Percentiles rank a stretch among this genome's conserved stretches.
Evolutionary conservation across 2,329 filamentous ascomycete genomes (phyloP).

Genomic region (Beauveria brongniartii): DNA sequence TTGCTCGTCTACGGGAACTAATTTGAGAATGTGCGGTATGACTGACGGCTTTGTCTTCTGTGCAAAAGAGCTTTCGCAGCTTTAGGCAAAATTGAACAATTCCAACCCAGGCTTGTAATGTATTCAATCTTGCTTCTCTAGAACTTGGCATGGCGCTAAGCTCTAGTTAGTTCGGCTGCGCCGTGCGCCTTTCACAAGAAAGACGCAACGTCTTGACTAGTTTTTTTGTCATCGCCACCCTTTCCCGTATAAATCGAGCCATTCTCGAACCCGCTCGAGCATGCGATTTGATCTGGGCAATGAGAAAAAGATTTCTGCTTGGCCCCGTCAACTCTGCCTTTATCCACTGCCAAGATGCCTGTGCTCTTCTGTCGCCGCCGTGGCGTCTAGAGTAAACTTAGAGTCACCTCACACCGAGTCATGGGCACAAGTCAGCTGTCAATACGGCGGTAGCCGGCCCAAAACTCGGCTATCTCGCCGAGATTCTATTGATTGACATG

Average conservation of each 20-base stretch:
- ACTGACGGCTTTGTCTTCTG: background rate
- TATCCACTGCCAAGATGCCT: background rate
- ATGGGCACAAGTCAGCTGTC: background rate
- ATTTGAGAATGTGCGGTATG: background rate
- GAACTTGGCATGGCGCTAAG: background rate
- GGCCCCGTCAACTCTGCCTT: background rate
- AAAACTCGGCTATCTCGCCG: constrained; percentile 6
- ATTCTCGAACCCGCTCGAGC: background rate
- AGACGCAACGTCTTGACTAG: no score
- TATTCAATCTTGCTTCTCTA: no score
- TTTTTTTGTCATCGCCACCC: background rate
- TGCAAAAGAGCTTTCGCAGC: background rate
- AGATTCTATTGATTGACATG: background rate
- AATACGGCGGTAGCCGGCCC: background rate
- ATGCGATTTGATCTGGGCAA: background rate
- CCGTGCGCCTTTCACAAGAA: no score
- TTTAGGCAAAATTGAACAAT: background rate
- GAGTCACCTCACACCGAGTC: constrained; percentile 3
- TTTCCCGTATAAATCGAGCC: background rate
- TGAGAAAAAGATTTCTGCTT: background rate
- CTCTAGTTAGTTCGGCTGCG: no score
- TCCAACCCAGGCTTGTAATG: no score
- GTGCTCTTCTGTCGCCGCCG: background rate
- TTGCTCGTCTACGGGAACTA: background rate
- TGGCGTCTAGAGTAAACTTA: background rate